phyloP scores from a whole-genome alignment of 257 asterid genomes.

The Forsythia suspensa region DNA sequence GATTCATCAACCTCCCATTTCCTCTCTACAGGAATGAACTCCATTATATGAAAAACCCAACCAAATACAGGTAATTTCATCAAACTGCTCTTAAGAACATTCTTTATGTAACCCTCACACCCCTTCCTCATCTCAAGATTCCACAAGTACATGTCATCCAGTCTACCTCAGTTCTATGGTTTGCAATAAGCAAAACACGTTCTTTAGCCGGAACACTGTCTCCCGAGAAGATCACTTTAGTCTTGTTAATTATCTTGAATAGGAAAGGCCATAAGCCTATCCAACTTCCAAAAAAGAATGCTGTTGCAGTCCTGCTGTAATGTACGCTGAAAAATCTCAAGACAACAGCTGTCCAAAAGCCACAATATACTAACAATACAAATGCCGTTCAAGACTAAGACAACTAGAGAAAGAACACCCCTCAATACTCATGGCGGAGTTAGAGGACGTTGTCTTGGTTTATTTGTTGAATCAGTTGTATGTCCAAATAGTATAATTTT shows the following conservation, averaged over 20 bases:
- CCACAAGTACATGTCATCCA: conserved; percentile 99
- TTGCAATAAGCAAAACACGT: conserved; percentile 72
- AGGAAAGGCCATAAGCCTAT: conserved; percentile 89
- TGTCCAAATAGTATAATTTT: no score
- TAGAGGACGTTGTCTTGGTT: conserved; percentile 52
- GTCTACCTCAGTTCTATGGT: conserved; percentile 91
- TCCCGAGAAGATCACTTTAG: conserved; percentile 82
- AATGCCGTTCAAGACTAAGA: conserved; percentile 73
- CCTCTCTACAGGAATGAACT: conserved; percentile 86
- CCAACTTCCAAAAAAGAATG: conserved; percentile 79
- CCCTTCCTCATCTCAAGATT: conserved; percentile 82
- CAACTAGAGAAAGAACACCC: conserved; percentile 60
- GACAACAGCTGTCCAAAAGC: conserved; percentile 61
- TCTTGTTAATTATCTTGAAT: conserved; percentile 73
- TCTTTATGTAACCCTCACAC: conserved; percentile 62
- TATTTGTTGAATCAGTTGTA: conserved; percentile 30
- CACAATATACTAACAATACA: conserved; percentile 56
- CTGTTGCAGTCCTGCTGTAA: conserved; percentile 62
- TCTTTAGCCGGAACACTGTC: conserved; percentile 61
- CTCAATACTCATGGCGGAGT: conserved; percentile 53
- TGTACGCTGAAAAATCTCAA: conserved; percentile 60
- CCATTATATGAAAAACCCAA: conserved; percentile 83
- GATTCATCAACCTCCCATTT: conserved; percentile 85
- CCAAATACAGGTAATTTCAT: conserved; percentile 90
- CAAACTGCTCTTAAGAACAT: conserved; percentile 81